Conservation (phyloP, 2,329 filamentous ascomycete genomes). For the Microdochium paspali region DNA sequence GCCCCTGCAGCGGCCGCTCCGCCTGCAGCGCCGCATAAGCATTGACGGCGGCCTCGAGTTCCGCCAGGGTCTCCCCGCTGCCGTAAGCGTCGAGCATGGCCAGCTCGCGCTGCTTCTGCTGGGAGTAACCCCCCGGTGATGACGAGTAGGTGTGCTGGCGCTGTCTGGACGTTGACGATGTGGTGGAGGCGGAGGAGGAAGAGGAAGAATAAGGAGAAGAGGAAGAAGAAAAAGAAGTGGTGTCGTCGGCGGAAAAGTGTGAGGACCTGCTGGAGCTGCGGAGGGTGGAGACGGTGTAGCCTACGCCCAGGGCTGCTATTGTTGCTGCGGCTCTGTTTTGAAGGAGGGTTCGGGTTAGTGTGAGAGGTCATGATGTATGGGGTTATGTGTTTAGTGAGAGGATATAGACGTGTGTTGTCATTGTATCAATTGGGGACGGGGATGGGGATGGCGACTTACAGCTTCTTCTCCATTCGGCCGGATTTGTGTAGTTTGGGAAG, state of each 20-base stretch:
- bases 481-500: conserved; percentile 16
- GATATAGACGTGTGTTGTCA: too few species aligned
- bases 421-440: too few species aligned
- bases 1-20: neutral
- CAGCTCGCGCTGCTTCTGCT: conserved; percentile 11
- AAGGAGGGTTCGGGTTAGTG: neutral
- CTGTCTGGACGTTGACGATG: neutral
- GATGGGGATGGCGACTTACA: conserved; percentile 6
- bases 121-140: too few species aligned
- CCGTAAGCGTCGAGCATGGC: conserved; percentile 39
- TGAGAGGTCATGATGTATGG: neutral
- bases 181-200: neutral
- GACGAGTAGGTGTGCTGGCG: too few species aligned
- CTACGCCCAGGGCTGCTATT: conserved; percentile 20
- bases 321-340: conserved; percentile 17
- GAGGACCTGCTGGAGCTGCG: neutral
- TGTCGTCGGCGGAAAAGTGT: neutral
- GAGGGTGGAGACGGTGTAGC: conserved; percentile 3
- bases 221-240: neutral
- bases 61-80: conserved; percentile 35
- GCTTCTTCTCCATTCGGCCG: conserved; percentile 15
- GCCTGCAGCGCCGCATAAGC: conserved; percentile 28
- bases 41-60: conserved; percentile 36
- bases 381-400: too few species aligned
- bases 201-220: neutral